Evolutionary conservation across 164 flowering plant species (phyloP), one percentile per base, ranked within the genome.

Genomic region (Vitis rotundifolia): DNA sequence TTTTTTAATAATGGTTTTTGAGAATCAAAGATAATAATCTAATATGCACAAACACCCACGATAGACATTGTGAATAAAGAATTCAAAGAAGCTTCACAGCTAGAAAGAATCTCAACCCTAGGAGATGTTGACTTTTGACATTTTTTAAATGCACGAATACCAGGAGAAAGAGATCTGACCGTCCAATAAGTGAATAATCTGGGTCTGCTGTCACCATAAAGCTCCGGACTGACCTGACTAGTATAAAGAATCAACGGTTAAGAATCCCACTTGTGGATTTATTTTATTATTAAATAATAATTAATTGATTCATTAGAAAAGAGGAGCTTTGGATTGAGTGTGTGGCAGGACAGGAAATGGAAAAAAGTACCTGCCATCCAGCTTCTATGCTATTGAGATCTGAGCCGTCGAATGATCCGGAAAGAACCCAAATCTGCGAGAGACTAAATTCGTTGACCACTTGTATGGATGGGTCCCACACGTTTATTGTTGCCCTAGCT

Each of bases 211-310:
- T 96, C 99, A 78, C 99, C 99, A 77, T 96, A 96, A 51, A 93
- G 97, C 92, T 96, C 97, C 86, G 99, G 99, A 94, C 98, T 91
- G 87, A 96, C 99, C 99, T 96, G 98, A 90, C 99, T 92, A 92
- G 89, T 85, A 80, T 79, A 37, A 93, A 95, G 68, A 79, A 86
- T 88, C 79, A 66, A 75, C 80, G 75, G 84, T 84, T 91, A 73
- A 90, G 83, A 77, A 79, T 37, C 44, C 44, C 44, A 37, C 44
- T 37, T 37, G 44, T 37, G 5, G 7, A 37, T 37, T 37, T 37
- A 0, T 37, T 37, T 37, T 37, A 37, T 37, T 37, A 37, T 37
- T 3, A 3, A 37, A 37, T 37, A 37, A 5, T 15, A 31, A 9
- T 28, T 50, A 63, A 55, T 29, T 4, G 7, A n/a, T 14, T 14